Evolutionary conservation across 2,329 filamentous ascomycete genomes (phyloP).

Genomic region (Lachnellula arida): DNA sequence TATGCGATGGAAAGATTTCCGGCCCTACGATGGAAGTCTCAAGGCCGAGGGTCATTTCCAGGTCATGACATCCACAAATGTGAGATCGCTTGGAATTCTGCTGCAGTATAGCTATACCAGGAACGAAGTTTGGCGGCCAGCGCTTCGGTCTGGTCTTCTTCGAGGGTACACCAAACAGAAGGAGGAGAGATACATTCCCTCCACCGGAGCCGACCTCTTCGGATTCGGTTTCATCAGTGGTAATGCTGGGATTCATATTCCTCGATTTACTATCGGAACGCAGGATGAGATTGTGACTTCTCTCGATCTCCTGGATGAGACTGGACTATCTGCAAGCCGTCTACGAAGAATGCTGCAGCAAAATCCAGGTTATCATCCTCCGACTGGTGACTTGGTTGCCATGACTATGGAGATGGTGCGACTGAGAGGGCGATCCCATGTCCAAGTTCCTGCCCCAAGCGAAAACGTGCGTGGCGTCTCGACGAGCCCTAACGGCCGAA

Average conservation of each 20-base stretch:
- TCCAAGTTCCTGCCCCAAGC: conserved; percentile 25
- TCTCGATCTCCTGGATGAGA: conserved; percentile 13
- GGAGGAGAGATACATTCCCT: neutral
- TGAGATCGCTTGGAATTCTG: neutral
- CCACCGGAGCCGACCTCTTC: neutral
- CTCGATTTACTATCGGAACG: neutral
- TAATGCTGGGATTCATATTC: neutral
- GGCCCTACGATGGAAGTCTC: neutral
- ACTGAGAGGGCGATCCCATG: conserved; percentile 10
- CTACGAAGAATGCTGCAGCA: conserved; percentile 13
- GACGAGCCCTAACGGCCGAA: conserved; percentile 14
- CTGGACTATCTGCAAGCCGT: conserved; percentile 9
- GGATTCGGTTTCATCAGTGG: neutral
- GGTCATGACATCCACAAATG: neutral
- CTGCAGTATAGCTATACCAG: neutral
- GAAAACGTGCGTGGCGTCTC: conserved; percentile 21
- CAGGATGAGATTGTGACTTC: conserved; percentile 19
- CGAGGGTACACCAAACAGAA: neutral
- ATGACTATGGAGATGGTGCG: conserved; percentile 10
- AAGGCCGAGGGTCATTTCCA: neutral
- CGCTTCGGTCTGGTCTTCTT: neutral
- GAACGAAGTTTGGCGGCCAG: conserved; percentile 1
- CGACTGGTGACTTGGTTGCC: conserved; percentile 20
- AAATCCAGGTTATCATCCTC: conserved; percentile 15
- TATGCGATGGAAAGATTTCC: neutral